A percentile compares a stretch with the other conserved stretches of the same genome.
phyloP scores from a whole-genome alignment of 495 filamentous ascomycete species.

The Neurospora sp. region DNA sequence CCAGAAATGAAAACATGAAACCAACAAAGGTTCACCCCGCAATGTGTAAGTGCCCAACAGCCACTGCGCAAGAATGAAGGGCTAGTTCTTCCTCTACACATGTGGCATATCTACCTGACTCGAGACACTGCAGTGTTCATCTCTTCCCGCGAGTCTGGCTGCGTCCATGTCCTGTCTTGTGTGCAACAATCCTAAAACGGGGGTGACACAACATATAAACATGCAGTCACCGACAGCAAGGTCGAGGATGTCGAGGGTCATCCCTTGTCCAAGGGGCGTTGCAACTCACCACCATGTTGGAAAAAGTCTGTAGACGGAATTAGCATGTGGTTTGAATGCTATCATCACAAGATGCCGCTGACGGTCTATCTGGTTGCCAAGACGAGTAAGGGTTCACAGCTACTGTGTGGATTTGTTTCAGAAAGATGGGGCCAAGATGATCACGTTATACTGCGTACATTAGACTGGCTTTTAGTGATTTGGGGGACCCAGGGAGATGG shows the following conservation, averaged over 20 bases:
- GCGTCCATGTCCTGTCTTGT: not conserved
- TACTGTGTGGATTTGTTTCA: not conserved
- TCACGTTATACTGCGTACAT: not conserved
- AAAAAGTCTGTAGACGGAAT: not conserved
- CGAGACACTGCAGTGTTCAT: not conserved
- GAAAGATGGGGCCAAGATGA: not conserved
- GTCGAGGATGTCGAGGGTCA: not conserved
- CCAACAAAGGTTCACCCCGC: conserved; percentile 9
- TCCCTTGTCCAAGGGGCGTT: not conserved
- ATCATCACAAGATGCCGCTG: not conserved
- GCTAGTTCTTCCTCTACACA: conserved; percentile 1
- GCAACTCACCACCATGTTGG: not conserved
- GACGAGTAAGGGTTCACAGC: not conserved
- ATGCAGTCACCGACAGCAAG: not conserved
- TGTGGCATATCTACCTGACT: conserved; percentile 1
- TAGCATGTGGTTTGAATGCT: not conserved
- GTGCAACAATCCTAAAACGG: not conserved
- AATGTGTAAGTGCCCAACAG: conserved; percentile 16
- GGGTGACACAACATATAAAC: not conserved
- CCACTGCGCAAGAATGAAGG: not conserved
- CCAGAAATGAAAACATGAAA: not conserved
- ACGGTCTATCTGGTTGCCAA: not conserved
- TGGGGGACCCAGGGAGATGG: not conserved
- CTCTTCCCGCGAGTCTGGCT: not conserved
- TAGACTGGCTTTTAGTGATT: not conserved